Conservation (phyloP, 768 basidiomycete genomes). For the Termitomyces sp. region DNA sequence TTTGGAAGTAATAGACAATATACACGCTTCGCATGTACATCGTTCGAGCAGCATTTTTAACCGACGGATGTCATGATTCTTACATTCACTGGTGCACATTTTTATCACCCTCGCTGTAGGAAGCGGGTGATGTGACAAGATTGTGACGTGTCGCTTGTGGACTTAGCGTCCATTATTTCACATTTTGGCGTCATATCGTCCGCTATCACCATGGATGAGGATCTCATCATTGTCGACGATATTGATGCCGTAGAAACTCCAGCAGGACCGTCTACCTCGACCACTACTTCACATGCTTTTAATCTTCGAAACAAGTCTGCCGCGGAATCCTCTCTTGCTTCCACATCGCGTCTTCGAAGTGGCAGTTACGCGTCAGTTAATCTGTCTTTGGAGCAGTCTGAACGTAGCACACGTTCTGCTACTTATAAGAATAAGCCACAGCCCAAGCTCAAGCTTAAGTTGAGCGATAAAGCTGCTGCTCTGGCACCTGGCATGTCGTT, state of each 20-base stretch:
- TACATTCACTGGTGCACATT: no score
- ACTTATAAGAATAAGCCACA: slow-evolving; percentile 41
- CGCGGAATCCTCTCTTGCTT: slow-evolving; percentile 17
- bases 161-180: no score
- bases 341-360: slow-evolving; percentile 29
- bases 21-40: background rate
- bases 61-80: no score
- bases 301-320: slow-evolving; percentile 17
- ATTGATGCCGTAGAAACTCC: slow-evolving; percentile 32
- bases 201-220: slow-evolving; percentile 41
- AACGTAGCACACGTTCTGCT: slow-evolving; percentile 56
- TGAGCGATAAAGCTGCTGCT: slow-evolving; percentile 77
- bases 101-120: no score
- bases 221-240: slow-evolving; percentile 60
- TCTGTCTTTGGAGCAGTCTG: slow-evolving; percentile 26
- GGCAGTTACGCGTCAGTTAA: slow-evolving; percentile 21
- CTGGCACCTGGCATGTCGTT: slow-evolving; percentile 85
- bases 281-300: slow-evolving; percentile 10
- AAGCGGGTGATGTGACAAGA: no score
- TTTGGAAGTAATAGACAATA: background rate
- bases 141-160: no score
- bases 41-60: no score
- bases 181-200: no score
- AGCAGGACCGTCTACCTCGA: slow-evolving; percentile 28
- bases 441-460: slow-evolving; percentile 84